phyloP scores from a whole-genome alignment of 495 filamentous ascomycete species.

The Neurospora cerealis region DNA sequence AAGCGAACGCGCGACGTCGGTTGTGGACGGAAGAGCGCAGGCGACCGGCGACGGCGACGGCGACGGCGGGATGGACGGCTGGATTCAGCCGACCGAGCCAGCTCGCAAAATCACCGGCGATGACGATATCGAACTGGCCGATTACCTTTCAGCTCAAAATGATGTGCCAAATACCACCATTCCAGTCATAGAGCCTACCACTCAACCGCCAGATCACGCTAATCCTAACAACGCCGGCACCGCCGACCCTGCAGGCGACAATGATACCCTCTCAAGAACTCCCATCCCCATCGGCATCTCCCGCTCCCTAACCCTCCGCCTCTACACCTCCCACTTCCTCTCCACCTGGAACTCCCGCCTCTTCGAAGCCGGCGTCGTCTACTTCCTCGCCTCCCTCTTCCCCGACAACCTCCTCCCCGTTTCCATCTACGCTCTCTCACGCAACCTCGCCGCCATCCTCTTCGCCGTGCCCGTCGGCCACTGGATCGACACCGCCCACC shows the following conservation, averaged over 20 bases:
- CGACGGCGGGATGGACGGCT: not conserved
- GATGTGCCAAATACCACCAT: not conserved
- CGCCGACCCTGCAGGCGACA: not conserved
- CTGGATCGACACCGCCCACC: conserved; percentile 19
- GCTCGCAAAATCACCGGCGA: not conserved
- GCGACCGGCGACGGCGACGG: not conserved
- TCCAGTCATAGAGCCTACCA: not conserved
- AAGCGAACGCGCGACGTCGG: not conserved
- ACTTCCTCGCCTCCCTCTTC: conserved; percentile 51
- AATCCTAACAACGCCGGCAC: not conserved
- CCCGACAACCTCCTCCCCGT: conserved; percentile 43
- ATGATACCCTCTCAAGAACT: not conserved
- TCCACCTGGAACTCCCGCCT: conserved; percentile 63
- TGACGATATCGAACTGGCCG: not conserved
- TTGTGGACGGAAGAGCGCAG: not conserved
- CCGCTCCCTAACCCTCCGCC: conserved; percentile 16
- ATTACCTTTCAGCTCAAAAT: not conserved
- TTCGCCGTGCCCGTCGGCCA: conserved; percentile 13
- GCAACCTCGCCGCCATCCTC: conserved; percentile 19
- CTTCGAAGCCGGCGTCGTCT: conserved; percentile 55
- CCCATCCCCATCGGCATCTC: not conserved
- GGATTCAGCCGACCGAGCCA: not conserved
- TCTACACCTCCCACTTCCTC: conserved; percentile 45
- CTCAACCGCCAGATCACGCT: not conserved
- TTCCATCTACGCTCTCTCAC: conserved; percentile 26